Percentiles rank a stretch among this genome's conserved stretches.
phyloP scores from a whole-genome alignment of 345 rosid genomes.

The Aquilaria malaccensis region DNA sequence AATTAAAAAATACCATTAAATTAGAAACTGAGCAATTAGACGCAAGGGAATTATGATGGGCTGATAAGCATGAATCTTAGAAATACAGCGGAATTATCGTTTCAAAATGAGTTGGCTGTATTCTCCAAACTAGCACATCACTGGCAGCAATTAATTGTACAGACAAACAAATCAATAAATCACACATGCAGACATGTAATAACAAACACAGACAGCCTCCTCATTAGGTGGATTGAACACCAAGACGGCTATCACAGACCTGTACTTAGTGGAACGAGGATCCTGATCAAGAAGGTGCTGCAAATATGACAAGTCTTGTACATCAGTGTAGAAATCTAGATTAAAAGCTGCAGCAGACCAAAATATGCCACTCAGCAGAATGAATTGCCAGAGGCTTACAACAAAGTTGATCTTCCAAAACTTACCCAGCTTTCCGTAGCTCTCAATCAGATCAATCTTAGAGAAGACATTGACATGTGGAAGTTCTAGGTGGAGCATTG shows the following conservation, averaged over 20 bases:
- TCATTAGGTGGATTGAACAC: too few relatives aligned
- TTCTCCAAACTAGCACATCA: not conserved
- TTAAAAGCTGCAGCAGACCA: slow-evolving; percentile 55
- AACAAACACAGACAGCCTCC: too few relatives aligned
- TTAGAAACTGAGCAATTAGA: too few relatives aligned
- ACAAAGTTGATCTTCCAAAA: slow-evolving; percentile 13
- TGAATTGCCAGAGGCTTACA: not conserved
- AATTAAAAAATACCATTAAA: not conserved
- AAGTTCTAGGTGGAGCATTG: slow-evolving; percentile 93
- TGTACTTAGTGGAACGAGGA: slow-evolving; percentile 82
- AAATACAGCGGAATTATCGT: too few relatives aligned
- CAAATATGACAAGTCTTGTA: slow-evolving; percentile 78
- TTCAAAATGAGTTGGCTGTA: too few relatives aligned
- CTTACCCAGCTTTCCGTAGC: slow-evolving; percentile 82
- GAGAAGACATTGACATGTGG: slow-evolving; percentile 88
- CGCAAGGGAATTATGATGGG: too few relatives aligned
- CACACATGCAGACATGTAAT: too few relatives aligned
- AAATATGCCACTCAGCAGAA: slow-evolving; percentile 16
- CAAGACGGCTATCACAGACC: slow-evolving; percentile 29
- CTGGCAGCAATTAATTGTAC: not conserved
- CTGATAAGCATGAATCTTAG: too few relatives aligned
- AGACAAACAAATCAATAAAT: not conserved
- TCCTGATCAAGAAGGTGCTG: slow-evolving; percentile 60
- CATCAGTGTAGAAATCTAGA: slow-evolving; percentile 82
- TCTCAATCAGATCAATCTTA: slow-evolving; percentile 85